phyloP scores from a whole-genome alignment of 495 filamentous ascomycete species.

The Emericellopsis terricola region DNA sequence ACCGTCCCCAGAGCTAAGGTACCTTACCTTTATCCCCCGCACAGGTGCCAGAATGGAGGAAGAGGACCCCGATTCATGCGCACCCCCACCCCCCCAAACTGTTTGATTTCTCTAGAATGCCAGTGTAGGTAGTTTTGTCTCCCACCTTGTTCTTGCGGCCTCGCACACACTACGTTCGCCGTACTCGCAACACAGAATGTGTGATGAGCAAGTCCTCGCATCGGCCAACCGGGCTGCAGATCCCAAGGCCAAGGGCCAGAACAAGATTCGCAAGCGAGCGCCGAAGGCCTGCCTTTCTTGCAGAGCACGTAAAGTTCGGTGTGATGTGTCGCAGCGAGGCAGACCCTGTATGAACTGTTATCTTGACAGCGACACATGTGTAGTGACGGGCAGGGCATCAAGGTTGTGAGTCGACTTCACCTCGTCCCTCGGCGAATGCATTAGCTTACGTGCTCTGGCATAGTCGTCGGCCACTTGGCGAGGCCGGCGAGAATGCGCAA shows the following conservation, averaged over 20 bases:
- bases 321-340: conserved; percentile 28
- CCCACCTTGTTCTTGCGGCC: too few species aligned
- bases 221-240: background rate
- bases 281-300: conserved; percentile 30
- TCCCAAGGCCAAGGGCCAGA: background rate
- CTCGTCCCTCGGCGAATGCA: conserved; percentile 8
- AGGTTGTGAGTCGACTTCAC: conserved; percentile 17
- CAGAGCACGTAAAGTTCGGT: conserved; percentile 31
- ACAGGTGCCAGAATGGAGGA: too few species aligned
- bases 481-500: conserved; percentile 8
- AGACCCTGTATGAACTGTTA: conserved; percentile 31
- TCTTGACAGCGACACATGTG: conserved; percentile 15
- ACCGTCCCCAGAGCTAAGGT: too few species aligned
- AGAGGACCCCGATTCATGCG: too few species aligned
- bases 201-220: too few species aligned
- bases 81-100: too few species aligned
- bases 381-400: conserved; percentile 21
- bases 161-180: too few species aligned
- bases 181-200: too few species aligned
- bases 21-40: too few species aligned
- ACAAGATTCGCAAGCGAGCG: conserved; percentile 10
- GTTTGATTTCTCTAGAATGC: too few species aligned
- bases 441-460: background rate
- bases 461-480: conserved; percentile 11
- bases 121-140: too few species aligned